These are phyloP conservation scores for Myxozyma sirexii DNA, from an alignment of 805 yeast genomes.

Conservation along the genomic window DNA sequence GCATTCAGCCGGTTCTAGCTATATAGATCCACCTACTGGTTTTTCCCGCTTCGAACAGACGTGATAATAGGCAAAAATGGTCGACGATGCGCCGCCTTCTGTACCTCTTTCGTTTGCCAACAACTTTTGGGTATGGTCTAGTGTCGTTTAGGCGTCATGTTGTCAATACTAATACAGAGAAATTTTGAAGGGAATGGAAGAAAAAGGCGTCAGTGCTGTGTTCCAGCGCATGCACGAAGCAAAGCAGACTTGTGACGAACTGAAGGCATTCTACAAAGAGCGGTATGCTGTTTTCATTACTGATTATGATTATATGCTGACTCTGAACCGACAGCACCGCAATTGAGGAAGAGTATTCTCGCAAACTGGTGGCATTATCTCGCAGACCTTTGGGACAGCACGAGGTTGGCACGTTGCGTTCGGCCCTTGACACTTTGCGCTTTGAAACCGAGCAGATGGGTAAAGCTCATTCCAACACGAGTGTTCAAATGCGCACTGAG, in stretches of 20 bases:
- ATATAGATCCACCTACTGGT: not conserved
- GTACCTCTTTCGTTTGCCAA: slow-evolving; percentile 36
- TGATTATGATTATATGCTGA: slow-evolving; percentile 41
- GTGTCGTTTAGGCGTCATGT: not conserved
- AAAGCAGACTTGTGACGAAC: slow-evolving; percentile 57
- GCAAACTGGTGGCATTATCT: slow-evolving; percentile 56
- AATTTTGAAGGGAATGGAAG: slow-evolving; percentile 55
- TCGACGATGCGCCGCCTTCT: slow-evolving; percentile 25
- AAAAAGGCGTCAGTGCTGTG: slow-evolving; percentile 59
- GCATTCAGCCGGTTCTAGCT: not conserved
- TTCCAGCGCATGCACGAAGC: slow-evolving; percentile 62
- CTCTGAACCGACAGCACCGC: slow-evolving; percentile 49
- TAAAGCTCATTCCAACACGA: slow-evolving; percentile 56
- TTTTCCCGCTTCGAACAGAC: not conserved
- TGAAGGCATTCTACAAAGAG: slow-evolving; percentile 55
- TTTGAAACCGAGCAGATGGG: slow-evolving; percentile 63
- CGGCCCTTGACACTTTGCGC: slow-evolving; percentile 60
- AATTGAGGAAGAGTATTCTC: slow-evolving; percentile 74
- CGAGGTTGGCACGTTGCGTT: slow-evolving; percentile 62
- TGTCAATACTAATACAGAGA: not conserved
- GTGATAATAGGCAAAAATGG: slow-evolving; percentile 7
- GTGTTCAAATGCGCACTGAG: slow-evolving; percentile 54
- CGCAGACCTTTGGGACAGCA: slow-evolving; percentile 55
- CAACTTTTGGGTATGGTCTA: slow-evolving; percentile 35
- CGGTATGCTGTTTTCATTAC: slow-evolving; percentile 33